phyloP scores from a whole-genome alignment of 768 basidiomycete genomes.

The Royoungia palumana region DNA sequence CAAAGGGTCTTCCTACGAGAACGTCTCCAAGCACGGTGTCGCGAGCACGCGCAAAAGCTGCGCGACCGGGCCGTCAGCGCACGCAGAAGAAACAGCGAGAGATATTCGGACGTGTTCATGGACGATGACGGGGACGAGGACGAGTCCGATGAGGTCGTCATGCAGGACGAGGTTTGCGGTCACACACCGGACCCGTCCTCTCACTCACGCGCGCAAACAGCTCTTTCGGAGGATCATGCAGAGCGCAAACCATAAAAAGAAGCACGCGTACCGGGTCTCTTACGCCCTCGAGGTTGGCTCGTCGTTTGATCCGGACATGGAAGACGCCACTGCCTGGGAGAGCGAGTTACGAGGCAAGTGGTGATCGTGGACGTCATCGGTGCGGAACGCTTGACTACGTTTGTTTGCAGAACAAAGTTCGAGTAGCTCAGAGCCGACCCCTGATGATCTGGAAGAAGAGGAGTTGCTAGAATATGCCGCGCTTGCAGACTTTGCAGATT shows the following conservation, averaged over 20 bases:
- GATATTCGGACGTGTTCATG: conserved; percentile 42
- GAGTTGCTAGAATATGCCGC: conserved; percentile 57
- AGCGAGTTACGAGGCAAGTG: conserved; percentile 44
- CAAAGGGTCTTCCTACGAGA: conserved; percentile 57
- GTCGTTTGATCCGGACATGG: conserved; percentile 71
- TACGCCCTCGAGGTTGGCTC: conserved; percentile 70
- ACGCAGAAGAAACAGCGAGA: conserved; percentile 44
- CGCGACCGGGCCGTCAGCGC: conserved; percentile 45
- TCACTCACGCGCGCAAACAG: conserved; percentile 35
- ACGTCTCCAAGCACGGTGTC: conserved; percentile 57
- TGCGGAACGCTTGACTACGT: conserved; percentile 1
- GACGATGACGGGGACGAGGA: conserved; percentile 55
- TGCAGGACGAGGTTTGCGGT: conserved; percentile 56
- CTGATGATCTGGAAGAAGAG: conserved; percentile 51
- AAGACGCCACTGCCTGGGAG: conserved; percentile 64
- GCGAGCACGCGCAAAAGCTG: conserved; percentile 58
- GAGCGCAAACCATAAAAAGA: conserved; percentile 46
- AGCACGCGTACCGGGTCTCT: conserved; percentile 57
- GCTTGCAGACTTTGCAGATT: conserved; percentile 46
- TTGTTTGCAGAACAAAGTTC: background rate
- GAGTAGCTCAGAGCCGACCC: conserved; percentile 27
- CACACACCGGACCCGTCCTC: conserved; percentile 1
- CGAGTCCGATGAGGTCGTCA: conserved; percentile 54
- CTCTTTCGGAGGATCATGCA: conserved; percentile 65
- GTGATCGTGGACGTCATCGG: background rate